Evolutionary conservation across 192 early-diverging fungal genomes (phyloP), one percentile per base, ranked within the genome.

Genomic region (Thamnidium elegans): DNA sequence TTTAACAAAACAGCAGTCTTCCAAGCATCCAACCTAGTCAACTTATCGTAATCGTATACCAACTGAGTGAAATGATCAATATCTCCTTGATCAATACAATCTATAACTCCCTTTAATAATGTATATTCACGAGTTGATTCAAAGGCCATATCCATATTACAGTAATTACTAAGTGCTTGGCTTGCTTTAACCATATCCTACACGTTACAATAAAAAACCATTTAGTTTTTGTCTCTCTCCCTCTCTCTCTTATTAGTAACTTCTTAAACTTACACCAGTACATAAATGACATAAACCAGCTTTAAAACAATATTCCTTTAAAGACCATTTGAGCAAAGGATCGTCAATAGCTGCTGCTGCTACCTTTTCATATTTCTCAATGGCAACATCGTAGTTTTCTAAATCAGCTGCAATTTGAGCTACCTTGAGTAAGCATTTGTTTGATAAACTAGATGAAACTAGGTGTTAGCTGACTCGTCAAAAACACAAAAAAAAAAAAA

Each of bases 251-350:
- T 14, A 42, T 14, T 7, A 23, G 26, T 26, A 26, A 3, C 26
- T 1, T 26, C 26, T 26, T 26, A 26, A 26, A 56, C 78, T 65
- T 80, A 92, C 88, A 50, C 81, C 81, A 44, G 88, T 84, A 60
- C 89, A 91, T 50, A 99, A 78, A 60, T 92, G 85, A 68, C 96
- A 98, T 58, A 99, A 72, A 15, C 90, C 94, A 11, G 96, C 92
- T 75, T 99, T 99, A 73, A 99, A 81, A 63, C 98, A 92, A 81
- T 97, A 96, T 59, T 98, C 96, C 61, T 94, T 92, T 23, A 98
- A 74, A 17, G 94, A 96, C 90, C 94, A 99, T 73, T 94, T 93
- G 54, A 94, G 91, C 26, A 99, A 81, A 56, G 90, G 86, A 73
- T 94, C 92, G 74, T 96, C 94, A 70, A 97, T 67, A 50, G 86